phyloP scores from a whole-genome alignment of 768 basidiomycete genomes.

The Austroboletus eburneus region DNA sequence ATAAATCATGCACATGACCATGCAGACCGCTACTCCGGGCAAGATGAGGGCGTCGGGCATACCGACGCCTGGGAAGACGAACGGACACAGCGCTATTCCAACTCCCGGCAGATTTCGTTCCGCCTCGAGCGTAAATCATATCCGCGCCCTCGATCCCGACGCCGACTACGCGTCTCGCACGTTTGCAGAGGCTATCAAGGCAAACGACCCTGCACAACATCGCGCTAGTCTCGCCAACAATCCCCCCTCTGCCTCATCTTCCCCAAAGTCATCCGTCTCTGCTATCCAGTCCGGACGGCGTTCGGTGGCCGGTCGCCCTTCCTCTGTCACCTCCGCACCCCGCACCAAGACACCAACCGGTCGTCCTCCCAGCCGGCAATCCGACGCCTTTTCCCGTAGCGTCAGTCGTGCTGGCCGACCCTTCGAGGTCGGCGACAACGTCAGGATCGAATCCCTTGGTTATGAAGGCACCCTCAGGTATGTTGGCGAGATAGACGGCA shows the following conservation, averaged over 20 bases:
- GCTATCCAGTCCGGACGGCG: slow-evolving; percentile 40
- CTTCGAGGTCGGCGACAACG: slow-evolving; percentile 75
- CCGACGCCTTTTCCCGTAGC: slow-evolving; percentile 51
- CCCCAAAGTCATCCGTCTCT: slow-evolving; percentile 40
- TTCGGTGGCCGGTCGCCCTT: slow-evolving; percentile 52
- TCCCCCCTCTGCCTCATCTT: slow-evolving; percentile 41
- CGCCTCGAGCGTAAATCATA: slow-evolving; percentile 43
- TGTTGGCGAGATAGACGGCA: slow-evolving; percentile 83
- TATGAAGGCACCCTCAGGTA: slow-evolving; percentile 82
- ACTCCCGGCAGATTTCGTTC: slow-evolving; percentile 72
- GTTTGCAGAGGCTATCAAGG: slow-evolving; percentile 75
- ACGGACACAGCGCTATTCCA: slow-evolving; percentile 43
- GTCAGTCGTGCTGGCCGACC: slow-evolving; percentile 41
- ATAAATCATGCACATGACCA: slow-evolving; percentile 18
- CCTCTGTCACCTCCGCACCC: slow-evolving; percentile 56
- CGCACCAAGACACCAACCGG: slow-evolving; percentile 51
- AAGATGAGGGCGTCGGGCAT: slow-evolving; percentile 41
- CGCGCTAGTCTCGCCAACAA: slow-evolving; percentile 41
- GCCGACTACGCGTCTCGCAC: slow-evolving; percentile 66
- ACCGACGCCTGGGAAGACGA: slow-evolving; percentile 44
- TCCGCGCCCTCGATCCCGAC: slow-evolving; percentile 36
- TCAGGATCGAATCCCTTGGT: slow-evolving; percentile 83
- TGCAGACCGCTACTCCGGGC: slow-evolving; percentile 44
- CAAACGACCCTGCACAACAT: slow-evolving; percentile 77
- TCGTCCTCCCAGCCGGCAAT: slow-evolving; percentile 64